phyloP scores from a whole-genome alignment of 1,284 basidiomycete genomes.

The Rhodotorula sp. region DNA sequence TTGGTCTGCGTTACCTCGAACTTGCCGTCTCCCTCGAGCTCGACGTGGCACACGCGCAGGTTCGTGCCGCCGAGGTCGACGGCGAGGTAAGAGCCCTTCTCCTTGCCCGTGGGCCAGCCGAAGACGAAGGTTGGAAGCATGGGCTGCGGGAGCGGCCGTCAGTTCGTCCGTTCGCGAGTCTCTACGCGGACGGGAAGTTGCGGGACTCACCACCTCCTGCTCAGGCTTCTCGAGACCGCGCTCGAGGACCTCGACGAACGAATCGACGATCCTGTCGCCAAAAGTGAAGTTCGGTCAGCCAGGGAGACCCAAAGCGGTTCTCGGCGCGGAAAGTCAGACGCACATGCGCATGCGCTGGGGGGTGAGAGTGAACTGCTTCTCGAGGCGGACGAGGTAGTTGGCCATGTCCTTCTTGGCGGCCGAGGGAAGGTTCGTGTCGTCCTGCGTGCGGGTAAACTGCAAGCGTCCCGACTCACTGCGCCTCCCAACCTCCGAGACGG shows the following conservation, averaged over 20 bases:
- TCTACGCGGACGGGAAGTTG: too few species aligned
- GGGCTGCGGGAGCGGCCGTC: constrained; percentile 44
- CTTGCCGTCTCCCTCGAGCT: constrained; percentile 83
- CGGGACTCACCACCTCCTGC: constrained; percentile 77
- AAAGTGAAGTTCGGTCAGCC: too few species aligned
- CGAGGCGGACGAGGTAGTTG: constrained; percentile 41
- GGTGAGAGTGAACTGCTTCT: constrained; percentile 66
- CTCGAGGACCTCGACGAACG: constrained; percentile 90
- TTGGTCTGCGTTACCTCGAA: constrained; percentile 98
- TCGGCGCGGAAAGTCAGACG: background rate
- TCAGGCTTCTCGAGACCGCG: constrained; percentile 75
- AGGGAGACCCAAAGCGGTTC: background rate
- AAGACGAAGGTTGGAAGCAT: constrained; percentile 90
- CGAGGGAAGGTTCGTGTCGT: constrained; percentile 12
- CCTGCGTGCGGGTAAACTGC: constrained; percentile 21
- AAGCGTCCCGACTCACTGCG: constrained; percentile 26
- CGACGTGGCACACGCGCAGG: constrained; percentile 94
- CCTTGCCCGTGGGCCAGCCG: constrained; percentile 88
- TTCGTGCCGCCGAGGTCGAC: constrained; percentile 97
- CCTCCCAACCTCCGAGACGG: constrained; percentile 33
- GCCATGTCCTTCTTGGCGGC: constrained; percentile 42
- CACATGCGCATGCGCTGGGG: constrained; percentile 86
- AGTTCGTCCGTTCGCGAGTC: too few species aligned
- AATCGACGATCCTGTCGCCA: constrained; percentile 72
- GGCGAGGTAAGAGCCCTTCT: constrained; percentile 86